Base-by-base conservation (phyloP, 148 eudicot genomes). In the Rhododendron vialii region DNA sequence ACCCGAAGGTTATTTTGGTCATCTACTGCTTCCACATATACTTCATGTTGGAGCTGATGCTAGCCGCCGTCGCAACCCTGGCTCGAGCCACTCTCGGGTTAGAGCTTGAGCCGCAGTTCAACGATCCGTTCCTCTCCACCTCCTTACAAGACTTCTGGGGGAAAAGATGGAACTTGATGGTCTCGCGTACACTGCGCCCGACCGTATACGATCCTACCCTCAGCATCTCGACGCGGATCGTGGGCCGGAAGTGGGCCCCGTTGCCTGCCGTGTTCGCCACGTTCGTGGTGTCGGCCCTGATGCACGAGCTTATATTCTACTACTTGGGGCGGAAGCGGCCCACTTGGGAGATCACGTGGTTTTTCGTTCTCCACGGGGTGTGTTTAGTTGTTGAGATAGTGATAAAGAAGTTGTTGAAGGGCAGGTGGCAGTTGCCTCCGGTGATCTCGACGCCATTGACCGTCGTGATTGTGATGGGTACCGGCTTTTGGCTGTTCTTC, bases 141-240 rank as follows among this genome's bases (percentile, higher is more conserved):
- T 94, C 96, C 0, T 83, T 94, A 1, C 94, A 91, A 74, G 94
- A 94, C 81, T 94, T 91, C 14, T 94, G 96, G 94, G 94, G 96
- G 0, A 81, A 82, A 43, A 90, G 96, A 69, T 92, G 96, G 94
- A 94, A 92, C 80, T 77, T 92, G 7, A 91, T 89, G 90, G 95
- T 93, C 11, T 78, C 90, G 26, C 84, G 90, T 43, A 86, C 86
- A 48, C 89, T 94, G 5, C 90, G 91, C 24, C 91, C 91, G 0
- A 88, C 94, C 8, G 92, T 92, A 24, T 92, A 90, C 85, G 73
- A 83, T 0, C 96, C 96, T 12, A 59, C 83, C 28, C 84, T 59
- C 13, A 4, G 11, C 1, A 3, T 84, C 14, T 78, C 63, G 15
- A 12, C 85, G 36, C 71, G 82, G 28, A 2, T 86, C 45, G 8